Evolutionary conservation across 2,329 filamentous ascomycete genomes (phyloP).

Genomic region (Metarhizium sp.): DNA sequence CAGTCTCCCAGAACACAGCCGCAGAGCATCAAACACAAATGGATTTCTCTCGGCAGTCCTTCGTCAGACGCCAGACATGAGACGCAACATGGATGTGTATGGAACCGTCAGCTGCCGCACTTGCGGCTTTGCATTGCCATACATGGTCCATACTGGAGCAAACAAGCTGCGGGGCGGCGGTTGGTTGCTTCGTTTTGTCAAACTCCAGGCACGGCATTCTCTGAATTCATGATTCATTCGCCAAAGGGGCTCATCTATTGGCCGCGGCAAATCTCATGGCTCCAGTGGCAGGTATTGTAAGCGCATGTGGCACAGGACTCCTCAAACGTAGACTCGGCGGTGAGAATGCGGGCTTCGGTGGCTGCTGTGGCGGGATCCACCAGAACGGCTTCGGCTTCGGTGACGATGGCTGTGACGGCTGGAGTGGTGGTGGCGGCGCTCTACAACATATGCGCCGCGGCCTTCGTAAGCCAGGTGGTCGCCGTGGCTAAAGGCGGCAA

Average conservation of each 20-base stretch:
- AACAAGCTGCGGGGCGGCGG: no score
- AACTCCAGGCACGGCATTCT: no score
- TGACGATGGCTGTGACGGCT: constrained; percentile 32
- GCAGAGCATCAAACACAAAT: no score
- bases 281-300: neutral
- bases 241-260: neutral
- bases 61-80: neutral
- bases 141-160: no score
- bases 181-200: no score
- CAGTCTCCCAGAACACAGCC: no score
- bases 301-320: neutral
- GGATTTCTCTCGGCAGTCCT: neutral
- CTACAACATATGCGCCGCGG: constrained; percentile 11
- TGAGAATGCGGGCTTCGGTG: constrained; percentile 39
- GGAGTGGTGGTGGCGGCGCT: constrained; percentile 22
- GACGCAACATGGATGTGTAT: neutral
- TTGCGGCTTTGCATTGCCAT: neutral
- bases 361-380: constrained; percentile 26
- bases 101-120: neutral
- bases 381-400: constrained; percentile 28
- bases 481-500: constrained; percentile 57
- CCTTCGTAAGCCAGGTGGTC: constrained; percentile 36
- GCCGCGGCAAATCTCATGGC: neutral
- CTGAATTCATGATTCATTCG: neutral
- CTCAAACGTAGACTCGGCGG: constrained; percentile 40